Evolutionary conservation across 371 early-diverging fungal species (phyloP), one percentile per base, ranked within the genome.

Genomic region (Lichtheimia hyalospora): DNA sequence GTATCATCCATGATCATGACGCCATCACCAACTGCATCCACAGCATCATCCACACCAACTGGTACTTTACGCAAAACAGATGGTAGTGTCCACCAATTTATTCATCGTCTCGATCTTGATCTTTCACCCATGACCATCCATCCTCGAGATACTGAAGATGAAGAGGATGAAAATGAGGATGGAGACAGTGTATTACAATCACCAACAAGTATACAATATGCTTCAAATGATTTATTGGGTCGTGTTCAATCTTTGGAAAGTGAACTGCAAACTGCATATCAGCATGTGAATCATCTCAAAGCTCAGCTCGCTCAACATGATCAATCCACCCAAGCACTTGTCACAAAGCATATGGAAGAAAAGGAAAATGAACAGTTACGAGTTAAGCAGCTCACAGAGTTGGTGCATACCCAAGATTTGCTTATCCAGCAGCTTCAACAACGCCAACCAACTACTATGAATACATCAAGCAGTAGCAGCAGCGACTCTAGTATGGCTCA

Each of bases 331-430:
- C 63, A 68, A 39, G 20, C 18, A 3, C 49, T 55, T 13, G 40
- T 68, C 6, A 24, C 55, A 51, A n/a, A 34, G 20, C 57, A 51
- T 34, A 27, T 67, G 34, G 60, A 40, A 16, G 54, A 68, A 51
- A 62, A 60, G 16, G 67, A 70, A 39, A 13, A 56, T 20, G 56
- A 63, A 4, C 28, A 13, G 14, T 20, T 62, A 5, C 41, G 65
- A 49, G 55, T 57, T 13, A 60, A 57, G 41, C 65, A 61, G 14
- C 68, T 73, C 41, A 27, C 14, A 5, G 54, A 68, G 3, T 24
- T 77, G 5, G 40, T 77, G 2, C 1, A 49, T 3, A 39, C 68
- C 14, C 77, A 77, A 62, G 77, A 74, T 42, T 61, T 49, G 12
- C 55, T 77, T 2, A 67, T 77, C 10, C 40, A 61, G 14, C 49